Base-by-base conservation (phyloP, 176 grass and related monocot genomes). In the Zizania latifolia region DNA sequence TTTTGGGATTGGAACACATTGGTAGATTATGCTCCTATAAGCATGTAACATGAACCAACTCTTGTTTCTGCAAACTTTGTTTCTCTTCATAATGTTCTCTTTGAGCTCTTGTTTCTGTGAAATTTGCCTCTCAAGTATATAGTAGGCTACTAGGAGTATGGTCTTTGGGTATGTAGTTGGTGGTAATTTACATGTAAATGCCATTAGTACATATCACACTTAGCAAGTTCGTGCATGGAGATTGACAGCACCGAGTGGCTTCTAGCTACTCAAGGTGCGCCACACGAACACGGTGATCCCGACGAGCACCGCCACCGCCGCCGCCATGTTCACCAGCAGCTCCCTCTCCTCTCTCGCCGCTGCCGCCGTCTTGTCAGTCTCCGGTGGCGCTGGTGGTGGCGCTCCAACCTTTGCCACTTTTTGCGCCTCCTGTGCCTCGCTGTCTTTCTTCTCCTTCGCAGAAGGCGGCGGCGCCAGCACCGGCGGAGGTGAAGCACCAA, bases 241-340 rank as follows among this genome's bases (percentile, higher is more conserved):
- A n/a, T 34, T 3, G 29, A 31, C 27, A 15, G 11, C 65, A 45
- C 38, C 24, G 9, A 7, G 17, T 2, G 6, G n/a, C 17, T 26
- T 12, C 15, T 41, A 62, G 8, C 56, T 73, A 40, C 61, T 79
- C 58, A 86, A 4, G 50, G 72, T 58, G 45, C 45, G 59, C 70
- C 68, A 83, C 21, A 80, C 58, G 22, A 60, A 65, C 26, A 82
- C 1, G 7, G 21, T 3, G 40, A 88, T 26, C 81, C 50, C 71
- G 26, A 86, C 8, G 6, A 88, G 71, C 62, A 87, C 84, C 6
- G 38, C 75, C 32, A 0, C 81, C 9, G 84, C 87, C 36, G 65
- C 81, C 0, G 12, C 68, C 45, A 61, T 14, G 62, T 89, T 93
- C n/a, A 74, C 39, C 72, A 89, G 14, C 72, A 87, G 71, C 14